Conservation (phyloP, 192 early-diverging fungal genomes). For the Podila clonocystis region DNA sequence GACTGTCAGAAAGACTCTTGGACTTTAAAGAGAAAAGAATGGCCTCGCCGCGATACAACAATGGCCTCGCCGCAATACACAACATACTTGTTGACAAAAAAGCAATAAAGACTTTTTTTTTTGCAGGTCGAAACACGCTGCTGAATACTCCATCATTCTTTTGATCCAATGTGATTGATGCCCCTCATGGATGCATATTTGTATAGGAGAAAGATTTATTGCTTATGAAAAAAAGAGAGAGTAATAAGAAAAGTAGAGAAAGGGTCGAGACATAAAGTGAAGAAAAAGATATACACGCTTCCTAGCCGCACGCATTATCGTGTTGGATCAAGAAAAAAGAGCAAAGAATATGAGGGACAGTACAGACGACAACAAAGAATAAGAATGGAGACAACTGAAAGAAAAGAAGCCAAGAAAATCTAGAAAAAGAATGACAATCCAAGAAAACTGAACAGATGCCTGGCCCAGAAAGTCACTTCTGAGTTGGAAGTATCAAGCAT, state of each 20-base stretch:
- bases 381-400: too few relatives aligned
- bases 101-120: too few relatives aligned
- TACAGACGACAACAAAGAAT: too few relatives aligned
- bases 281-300: constrained; percentile 39
- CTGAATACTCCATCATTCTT: too few relatives aligned
- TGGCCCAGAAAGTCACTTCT: too few relatives aligned
- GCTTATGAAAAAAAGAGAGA: background rate
- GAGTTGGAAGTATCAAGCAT: too few relatives aligned
- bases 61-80: too few relatives aligned
- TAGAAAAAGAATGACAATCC: background rate
- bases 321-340: constrained; percentile 32
- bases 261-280: constrained; percentile 10
- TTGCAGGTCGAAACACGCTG: too few relatives aligned
- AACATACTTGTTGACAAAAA: too few relatives aligned
- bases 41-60: too few relatives aligned
- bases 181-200: background rate
- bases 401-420: background rate
- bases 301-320: constrained; percentile 56
- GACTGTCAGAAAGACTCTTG: constrained; percentile 83
- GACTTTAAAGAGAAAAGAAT: constrained; percentile 65
- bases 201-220: background rate
- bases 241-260: background rate
- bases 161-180: background rate
- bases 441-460: background rate
- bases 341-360: too few relatives aligned